phyloP scores from a whole-genome alignment of 2,329 filamentous ascomycete genomes.

The Venturia oleaginea region DNA sequence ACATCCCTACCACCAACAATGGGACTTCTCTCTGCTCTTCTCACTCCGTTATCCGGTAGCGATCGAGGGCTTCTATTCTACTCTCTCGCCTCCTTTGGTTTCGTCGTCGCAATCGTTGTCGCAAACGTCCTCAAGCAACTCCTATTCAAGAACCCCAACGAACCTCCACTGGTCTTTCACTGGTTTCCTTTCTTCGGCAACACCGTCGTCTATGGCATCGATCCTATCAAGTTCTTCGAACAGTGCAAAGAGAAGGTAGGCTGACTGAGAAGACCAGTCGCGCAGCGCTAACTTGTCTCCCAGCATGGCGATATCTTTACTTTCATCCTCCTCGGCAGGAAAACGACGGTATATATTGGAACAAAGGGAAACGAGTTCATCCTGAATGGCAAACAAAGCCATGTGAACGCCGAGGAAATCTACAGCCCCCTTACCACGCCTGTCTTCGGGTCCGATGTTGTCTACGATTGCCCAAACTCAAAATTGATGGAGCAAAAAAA shows the following conservation, averaged over 20 bases:
- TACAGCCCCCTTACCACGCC: constrained; percentile 66
- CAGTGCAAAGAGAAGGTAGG: constrained; percentile 61
- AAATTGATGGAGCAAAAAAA: constrained; percentile 97
- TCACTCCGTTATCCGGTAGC: background rate
- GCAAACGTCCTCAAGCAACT: constrained; percentile 75
- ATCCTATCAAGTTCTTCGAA: constrained; percentile 81
- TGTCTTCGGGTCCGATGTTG: constrained; percentile 74
- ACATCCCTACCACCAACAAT: background rate
- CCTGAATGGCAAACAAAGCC: constrained; percentile 80
- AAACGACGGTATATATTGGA: constrained; percentile 78
- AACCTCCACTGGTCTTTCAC: constrained; percentile 55
- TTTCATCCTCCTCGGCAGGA: constrained; percentile 79
- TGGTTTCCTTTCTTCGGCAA: constrained; percentile 69
- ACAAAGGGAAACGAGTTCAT: constrained; percentile 84
- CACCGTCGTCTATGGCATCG: constrained; percentile 90
- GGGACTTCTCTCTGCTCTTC: constrained; percentile 7
- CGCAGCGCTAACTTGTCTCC: constrained; percentile 18
- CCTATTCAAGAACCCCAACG: constrained; percentile 68
- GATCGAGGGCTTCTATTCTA: constrained; percentile 1
- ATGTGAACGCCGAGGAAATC: constrained; percentile 84
- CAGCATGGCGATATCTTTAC: constrained; percentile 86
- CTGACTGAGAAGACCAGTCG: background rate
- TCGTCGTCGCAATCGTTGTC: constrained; percentile 41
- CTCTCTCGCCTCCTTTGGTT: background rate
- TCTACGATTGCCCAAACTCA: constrained; percentile 83